Evolutionary conservation across 2,329 filamentous ascomycete genomes (phyloP).

Genomic region (Bipolaris bicolor): DNA sequence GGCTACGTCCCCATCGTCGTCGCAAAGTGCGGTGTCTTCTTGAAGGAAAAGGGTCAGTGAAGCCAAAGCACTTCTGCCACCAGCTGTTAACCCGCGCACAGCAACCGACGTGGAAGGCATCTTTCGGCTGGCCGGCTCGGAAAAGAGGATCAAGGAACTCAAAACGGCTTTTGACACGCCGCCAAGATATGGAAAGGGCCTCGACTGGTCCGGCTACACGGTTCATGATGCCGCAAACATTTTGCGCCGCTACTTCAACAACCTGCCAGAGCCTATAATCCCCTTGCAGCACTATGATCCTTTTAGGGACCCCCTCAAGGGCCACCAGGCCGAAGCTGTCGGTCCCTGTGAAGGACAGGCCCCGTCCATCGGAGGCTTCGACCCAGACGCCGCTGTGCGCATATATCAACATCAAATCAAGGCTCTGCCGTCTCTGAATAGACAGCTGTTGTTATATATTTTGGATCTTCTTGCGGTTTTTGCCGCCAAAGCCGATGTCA

Average conservation of each 20-base stretch:
- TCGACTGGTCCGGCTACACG: constrained; percentile 97
- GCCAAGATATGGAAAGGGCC: constrained; percentile 85
- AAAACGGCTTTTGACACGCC: constrained; percentile 92
- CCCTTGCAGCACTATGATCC: constrained; percentile 90
- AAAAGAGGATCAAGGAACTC: constrained; percentile 97
- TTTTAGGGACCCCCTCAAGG: constrained; percentile 82
- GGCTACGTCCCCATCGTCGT: constrained; percentile 98
- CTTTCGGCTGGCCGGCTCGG: constrained; percentile 92
- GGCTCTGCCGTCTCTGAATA: constrained; percentile 88
- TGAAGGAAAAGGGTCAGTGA: constrained; percentile 90
- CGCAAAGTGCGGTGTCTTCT: constrained; percentile 94
- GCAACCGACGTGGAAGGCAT: constrained; percentile 96
- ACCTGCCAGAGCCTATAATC: constrained; percentile 94
- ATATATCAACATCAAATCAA: constrained; percentile 91
- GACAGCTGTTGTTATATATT: constrained; percentile 93
- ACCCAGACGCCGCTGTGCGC: constrained; percentile 75
- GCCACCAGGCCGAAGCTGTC: constrained; percentile 71
- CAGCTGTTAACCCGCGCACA: constrained; percentile 51
- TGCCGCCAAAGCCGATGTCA: constrained; percentile 93
- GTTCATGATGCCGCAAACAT: constrained; percentile 99
- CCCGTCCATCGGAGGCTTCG: constrained; percentile 75
- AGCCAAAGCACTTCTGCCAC: not conserved
- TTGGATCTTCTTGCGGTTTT: constrained; percentile 95
- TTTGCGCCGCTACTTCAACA: constrained; percentile 91
- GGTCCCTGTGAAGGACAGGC: constrained; percentile 67